A percentile compares a stretch with the other conserved stretches of the same genome.
Evolutionary conservation across 129 eudicot genomes (phyloP).

Genomic region (Centella asiatica): DNA sequence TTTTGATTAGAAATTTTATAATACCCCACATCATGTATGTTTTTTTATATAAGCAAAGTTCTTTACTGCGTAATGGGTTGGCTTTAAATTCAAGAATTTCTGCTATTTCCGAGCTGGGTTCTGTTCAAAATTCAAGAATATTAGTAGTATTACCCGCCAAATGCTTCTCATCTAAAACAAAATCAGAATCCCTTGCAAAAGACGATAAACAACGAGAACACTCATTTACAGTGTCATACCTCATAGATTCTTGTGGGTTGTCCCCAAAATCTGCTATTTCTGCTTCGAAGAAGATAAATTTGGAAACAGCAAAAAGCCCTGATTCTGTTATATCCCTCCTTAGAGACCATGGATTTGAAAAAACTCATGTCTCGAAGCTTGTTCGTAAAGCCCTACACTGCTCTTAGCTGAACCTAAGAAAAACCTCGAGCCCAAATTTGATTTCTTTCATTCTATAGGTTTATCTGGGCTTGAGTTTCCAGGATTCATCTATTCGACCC

Average conservation of each 20-base stretch:
- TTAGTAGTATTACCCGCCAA: neutral
- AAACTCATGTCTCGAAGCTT: neutral
- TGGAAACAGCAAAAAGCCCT: neutral
- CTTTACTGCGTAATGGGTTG: neutral
- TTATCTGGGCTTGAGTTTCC: neutral
- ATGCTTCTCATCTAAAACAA: neutral
- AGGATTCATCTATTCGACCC: neutral
- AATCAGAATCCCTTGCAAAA: neutral
- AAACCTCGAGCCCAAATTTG: conserved; percentile 6
- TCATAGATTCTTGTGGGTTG: conserved; percentile 9
- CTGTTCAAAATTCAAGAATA: neutral
- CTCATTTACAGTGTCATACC: conserved; percentile 8
- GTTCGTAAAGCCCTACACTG: neutral
- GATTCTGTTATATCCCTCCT: conserved; percentile 1
- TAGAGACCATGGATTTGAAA: neutral
- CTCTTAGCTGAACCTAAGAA: neutral
- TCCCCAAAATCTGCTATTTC: neutral
- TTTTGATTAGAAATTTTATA: no score
- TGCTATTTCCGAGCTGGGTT: neutral
- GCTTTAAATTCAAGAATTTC: neutral
- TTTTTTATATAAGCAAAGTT: conserved; percentile 8
- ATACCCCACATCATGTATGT: neutral
- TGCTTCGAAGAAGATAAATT: neutral
- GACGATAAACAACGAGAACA: neutral
- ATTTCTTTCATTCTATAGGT: conserved; percentile 5